phyloP scores from a whole-genome alignment of 306 rosid species.

The Cyclanthera cordifolia region DNA sequence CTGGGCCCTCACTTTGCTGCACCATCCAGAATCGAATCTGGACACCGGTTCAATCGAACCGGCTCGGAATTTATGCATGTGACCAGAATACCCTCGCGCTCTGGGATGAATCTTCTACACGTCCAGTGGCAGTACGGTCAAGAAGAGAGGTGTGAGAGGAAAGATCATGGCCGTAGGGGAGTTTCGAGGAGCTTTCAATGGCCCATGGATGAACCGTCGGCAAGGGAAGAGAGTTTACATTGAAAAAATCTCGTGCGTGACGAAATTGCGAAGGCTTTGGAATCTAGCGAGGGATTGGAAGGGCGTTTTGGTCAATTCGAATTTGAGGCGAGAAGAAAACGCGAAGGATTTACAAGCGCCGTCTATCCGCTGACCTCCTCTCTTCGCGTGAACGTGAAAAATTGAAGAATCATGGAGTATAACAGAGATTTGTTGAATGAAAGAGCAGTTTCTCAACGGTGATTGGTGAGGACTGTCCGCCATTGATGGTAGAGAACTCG shows the following conservation, averaged over 20 bases:
- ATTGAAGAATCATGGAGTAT: neutral
- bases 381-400: neutral
- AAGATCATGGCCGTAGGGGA: neutral
- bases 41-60: neutral
- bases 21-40: neutral
- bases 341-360: neutral
- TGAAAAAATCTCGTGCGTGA: slow-evolving; percentile 5
- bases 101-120: neutral
- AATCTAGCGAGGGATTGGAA: slow-evolving; percentile 7
- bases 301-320: slow-evolving; percentile 13
- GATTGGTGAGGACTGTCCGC: neutral
- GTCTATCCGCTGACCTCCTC: neutral
- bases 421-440: neutral
- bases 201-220: slow-evolving; percentile 5
- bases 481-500: slow-evolving; percentile 1
- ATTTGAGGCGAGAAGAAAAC: slow-evolving; percentile 16
- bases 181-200: neutral
- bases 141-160: neutral
- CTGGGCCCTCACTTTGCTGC: slow-evolving; percentile 1
- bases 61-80: neutral
- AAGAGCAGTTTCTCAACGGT: slow-evolving; percentile 7
- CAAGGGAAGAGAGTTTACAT: neutral
- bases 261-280: slow-evolving; percentile 6
- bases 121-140: neutral
- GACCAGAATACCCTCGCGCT: neutral